Base-by-base conservation (phyloP, 2,329 filamentous ascomycete species). In the Grosmannia clavigera region DNA sequence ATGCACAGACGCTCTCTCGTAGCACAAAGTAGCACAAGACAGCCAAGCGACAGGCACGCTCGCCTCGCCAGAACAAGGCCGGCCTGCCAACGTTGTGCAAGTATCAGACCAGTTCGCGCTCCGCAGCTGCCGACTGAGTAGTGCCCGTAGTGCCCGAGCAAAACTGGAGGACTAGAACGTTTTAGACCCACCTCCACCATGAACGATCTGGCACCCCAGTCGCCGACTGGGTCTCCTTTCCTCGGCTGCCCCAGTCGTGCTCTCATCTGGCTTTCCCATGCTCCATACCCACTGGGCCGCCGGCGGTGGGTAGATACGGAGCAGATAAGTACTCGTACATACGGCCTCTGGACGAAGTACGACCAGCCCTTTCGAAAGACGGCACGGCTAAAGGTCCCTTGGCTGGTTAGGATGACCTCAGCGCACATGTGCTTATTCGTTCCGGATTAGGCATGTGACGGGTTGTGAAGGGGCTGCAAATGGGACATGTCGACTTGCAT, bases 101-200 rank as follows among this genome's bases (percentile, higher is more conserved):
- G 33, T 43, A 19, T 43, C 40, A 16, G 40, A 43, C 40, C 40
- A 43, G 19, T 7, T 43, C 40, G 40, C 12, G 55, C 27, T 57
- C 55, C 55, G 38, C 33, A 5, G 33, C 33, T 35, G 33, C 33
- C 33, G 33, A 9, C 2, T 9, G 33, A 9, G 55, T 57, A 46
- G 55, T 40, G 27, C 55, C 55, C 55, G 55, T 57, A 57, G 55
- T 38, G 55, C 55, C 54, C 55, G 55, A n/a, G 22, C 16, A 11
- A 14, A 38, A 35, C 19, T 31, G 51, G 27, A 38, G n/a, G 29
- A 55, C 53, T 55, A 55, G 53, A 55, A 55, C 53, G 29, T 40
- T 33, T 31, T 19, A 25, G 53, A 55, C 53, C 31, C 53, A 31
- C 53, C 31, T 55, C 53, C 53, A 11, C 33, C 53, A 52, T 29